These are phyloP conservation scores for Fraxinus excelsior DNA, from an alignment of 257 asterid genomes.

Conservation along the genomic window DNA sequence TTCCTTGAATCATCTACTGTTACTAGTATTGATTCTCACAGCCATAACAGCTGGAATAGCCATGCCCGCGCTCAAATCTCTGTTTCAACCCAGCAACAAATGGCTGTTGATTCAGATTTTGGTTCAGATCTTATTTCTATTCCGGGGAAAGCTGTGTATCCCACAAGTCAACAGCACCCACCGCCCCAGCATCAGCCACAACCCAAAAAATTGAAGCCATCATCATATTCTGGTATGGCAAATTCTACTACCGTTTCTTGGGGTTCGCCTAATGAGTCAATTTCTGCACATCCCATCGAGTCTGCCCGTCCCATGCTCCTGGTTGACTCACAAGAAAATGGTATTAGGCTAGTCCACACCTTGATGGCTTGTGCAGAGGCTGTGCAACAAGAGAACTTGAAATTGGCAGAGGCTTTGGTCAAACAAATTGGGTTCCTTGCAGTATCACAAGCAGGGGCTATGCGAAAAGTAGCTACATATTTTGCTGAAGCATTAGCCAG, in stretches of 20 bases:
- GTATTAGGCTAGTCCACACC: constrained; percentile 74
- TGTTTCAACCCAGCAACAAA: constrained; percentile 7
- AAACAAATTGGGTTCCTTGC: constrained; percentile 71
- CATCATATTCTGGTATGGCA: constrained; percentile 15
- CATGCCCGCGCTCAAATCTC: neutral
- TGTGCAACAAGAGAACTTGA: constrained; percentile 61
- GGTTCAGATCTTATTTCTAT: constrained; percentile 87
- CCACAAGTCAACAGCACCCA: constrained; percentile 31
- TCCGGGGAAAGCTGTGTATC: constrained; percentile 71
- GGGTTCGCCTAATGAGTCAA: constrained; percentile 21
- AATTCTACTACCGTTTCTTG: neutral
- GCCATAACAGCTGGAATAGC: constrained; percentile 15
- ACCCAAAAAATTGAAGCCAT: constrained; percentile 45
- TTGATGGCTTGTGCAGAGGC: constrained; percentile 94
- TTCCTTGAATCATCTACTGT: constrained; percentile 26
- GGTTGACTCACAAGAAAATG: constrained; percentile 86
- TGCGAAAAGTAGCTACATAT: constrained; percentile 86
- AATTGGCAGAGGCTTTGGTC: constrained; percentile 67
- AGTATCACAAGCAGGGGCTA: constrained; percentile 78
- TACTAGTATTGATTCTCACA: constrained; percentile 16
- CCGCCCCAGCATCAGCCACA: constrained; percentile 40
- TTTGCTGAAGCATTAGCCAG: constrained; percentile 82
- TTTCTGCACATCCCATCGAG: constrained; percentile 31
- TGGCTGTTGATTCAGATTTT: constrained; percentile 47
- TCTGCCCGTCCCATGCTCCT: constrained; percentile 56